Evolutionary conservation across 495 filamentous ascomycete genomes (phyloP).

Genomic region (Hypoxylon lenormandii): DNA sequence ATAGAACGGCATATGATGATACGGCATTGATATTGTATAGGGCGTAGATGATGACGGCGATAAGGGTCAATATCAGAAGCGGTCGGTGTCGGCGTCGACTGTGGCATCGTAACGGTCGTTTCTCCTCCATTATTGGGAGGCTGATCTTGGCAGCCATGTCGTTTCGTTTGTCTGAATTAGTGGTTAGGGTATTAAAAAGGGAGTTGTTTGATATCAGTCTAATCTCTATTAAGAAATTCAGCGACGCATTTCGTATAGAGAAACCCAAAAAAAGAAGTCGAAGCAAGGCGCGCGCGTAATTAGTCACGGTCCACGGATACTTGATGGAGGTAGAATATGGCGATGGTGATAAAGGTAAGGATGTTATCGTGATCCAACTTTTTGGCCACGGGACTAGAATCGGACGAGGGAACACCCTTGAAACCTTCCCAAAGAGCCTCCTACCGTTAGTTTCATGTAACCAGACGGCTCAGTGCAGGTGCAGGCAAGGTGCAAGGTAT

Average conservation of each 20-base stretch:
- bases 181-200: background rate
- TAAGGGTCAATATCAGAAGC: constrained; percentile 41
- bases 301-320: background rate
- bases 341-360: constrained; percentile 17
- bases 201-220: background rate
- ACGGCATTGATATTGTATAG: constrained; percentile 41
- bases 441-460: constrained; percentile 28
- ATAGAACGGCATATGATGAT: constrained; percentile 29
- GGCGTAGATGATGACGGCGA: constrained; percentile 40
- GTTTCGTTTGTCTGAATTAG: constrained; percentile 3
- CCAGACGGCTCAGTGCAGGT: constrained; percentile 10
- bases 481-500: background rate
- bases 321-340: constrained; percentile 13
- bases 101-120: constrained; percentile 46
- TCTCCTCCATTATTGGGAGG: constrained; percentile 52
- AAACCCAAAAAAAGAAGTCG: background rate
- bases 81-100: constrained; percentile 49
- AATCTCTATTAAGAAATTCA: constrained; percentile 5
- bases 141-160: constrained; percentile 46
- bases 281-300: background rate
- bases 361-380: constrained; percentile 26
- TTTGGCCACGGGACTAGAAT: constrained; percentile 23
- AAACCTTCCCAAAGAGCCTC: constrained; percentile 40
- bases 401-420: constrained; percentile 15
- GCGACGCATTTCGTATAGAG: constrained; percentile 16